These are phyloP conservation scores for Striga asiatica DNA, from an alignment of 257 asterid genomes.

Conservation along the genomic window DNA sequence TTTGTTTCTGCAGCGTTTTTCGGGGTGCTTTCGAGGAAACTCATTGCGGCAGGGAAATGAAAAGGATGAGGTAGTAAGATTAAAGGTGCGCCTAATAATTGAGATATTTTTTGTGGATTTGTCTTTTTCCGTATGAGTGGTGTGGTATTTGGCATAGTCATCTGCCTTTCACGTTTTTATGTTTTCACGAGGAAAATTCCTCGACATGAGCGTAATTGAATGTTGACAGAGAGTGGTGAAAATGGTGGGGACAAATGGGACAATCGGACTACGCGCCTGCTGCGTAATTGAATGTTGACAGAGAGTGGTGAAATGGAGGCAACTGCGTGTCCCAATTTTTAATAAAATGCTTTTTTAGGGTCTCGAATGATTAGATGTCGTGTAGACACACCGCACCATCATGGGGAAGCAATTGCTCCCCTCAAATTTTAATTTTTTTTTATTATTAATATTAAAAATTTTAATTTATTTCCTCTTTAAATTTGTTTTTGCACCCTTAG, in stretches of 20 bases:
- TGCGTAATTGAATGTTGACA: too few relatives aligned
- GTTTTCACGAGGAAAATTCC: not conserved
- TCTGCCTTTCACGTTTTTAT: not conserved
- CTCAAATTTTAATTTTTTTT: too few relatives aligned
- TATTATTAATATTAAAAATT: too few relatives aligned
- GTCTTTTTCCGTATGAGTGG: not conserved
- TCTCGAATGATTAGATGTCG: too few relatives aligned
- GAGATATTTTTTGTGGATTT: not conserved
- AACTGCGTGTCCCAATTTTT: too few relatives aligned
- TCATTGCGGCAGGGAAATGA: not conserved
- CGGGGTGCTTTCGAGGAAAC: not conserved
- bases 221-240: not conserved
- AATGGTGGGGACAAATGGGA: not conserved
- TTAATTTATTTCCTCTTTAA: too few relatives aligned
- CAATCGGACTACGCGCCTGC: too few relatives aligned
- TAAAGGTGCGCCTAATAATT: not conserved
- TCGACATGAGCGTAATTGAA: not conserved
- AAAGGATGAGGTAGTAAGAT: not conserved
- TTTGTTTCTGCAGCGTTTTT: not conserved
- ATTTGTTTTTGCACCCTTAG: too few relatives aligned
- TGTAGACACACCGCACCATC: too few relatives aligned
- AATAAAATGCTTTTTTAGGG: too few relatives aligned
- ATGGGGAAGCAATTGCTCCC: too few relatives aligned
- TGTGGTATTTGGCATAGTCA: too few relatives aligned
- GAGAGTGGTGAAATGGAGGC: not conserved